These are phyloP conservation scores for Lineolata rhizophorae DNA, from an alignment of 495 filamentous ascomycete species.

Conservation along the genomic window DNA sequence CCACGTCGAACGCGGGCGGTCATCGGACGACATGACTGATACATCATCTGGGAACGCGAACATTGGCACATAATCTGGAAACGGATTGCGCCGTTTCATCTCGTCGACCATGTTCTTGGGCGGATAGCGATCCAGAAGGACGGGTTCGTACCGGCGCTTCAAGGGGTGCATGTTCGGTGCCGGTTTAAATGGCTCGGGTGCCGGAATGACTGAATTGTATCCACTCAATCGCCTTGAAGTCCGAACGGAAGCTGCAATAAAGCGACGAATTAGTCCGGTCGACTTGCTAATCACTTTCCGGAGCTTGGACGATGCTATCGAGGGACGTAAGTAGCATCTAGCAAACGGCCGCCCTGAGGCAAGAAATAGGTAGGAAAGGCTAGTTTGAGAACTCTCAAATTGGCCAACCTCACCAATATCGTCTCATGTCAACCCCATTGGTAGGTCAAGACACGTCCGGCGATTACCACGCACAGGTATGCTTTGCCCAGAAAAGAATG, in stretches of 20 bases:
- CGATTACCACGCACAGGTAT: too few species aligned
- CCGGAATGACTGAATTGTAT: conserved; percentile 94
- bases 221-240: conserved; percentile 81
- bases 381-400: too few species aligned
- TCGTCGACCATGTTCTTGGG: conserved; percentile 67
- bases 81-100: conserved; percentile 54
- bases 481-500: too few species aligned
- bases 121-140: conserved; percentile 82
- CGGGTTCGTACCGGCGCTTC: conserved; percentile 82
- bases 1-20: conserved; percentile 84
- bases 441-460: too few species aligned
- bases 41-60: conserved; percentile 98
- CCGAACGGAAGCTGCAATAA: conserved; percentile 54
- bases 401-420: too few species aligned
- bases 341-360: too few species aligned
- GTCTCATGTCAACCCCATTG: too few species aligned
- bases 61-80: conserved; percentile 97
- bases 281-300: conserved; percentile 7
- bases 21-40: conserved; percentile 85
- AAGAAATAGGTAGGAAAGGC: too few species aligned
- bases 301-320: not conserved
- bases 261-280: conserved; percentile 13
- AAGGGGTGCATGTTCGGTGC: conserved; percentile 91
- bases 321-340: too few species aligned
- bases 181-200: conserved; percentile 69